Evolutionary conservation across 305 asterid genomes (phyloP), one percentile per base, ranked within the genome.

Genomic region (Caryopteris hybrid): DNA sequence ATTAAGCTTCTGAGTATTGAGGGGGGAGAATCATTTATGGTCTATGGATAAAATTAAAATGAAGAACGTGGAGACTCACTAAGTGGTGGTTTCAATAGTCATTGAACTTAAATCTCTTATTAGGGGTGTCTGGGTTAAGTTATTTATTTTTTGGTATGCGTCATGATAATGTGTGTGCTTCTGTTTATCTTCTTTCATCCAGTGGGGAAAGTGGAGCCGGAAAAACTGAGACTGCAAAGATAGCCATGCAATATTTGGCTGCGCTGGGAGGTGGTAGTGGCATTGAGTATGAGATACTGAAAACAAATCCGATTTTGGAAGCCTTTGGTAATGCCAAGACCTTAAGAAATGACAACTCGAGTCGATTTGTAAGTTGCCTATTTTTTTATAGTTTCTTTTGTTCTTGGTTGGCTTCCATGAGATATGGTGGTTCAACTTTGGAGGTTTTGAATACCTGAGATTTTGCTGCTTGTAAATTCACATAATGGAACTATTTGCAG

Each of bases 131-230:
- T 41, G 20, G 34, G 20, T 64, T 51, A 23, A 60, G 54, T 18
- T n/a, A n/a, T n/a, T n/a, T n/a, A n/a, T n/a, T 20, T 13, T 17
- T 23, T 6, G n/a, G 18, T 73, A 4, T 59, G 13, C 25, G 64
- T 39, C 12, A 13, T 33, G 54, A 55, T 62, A 51, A 72, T 62
- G 42, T 64, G 22, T 45, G 29, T 66, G 51, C 39, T 69, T 77
- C 53, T 78, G 63, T 68, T 64, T 20, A 42, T 43, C 63, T 56
- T 33, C 52, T 64, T 64, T 73, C 18, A n/a, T 74, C 54, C 84
- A 93, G 98, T 79, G 98, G 98, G 77, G 98, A 93, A 80, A 93
- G 98, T 75, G 98, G 98, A 81, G 98, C 98, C 65, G 98, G 98
- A 55, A 93, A 93, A 81, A 93, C 98, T 8, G 98, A 93, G 81